Evolutionary conservation across 139 green algal genomes (phyloP), one percentile per base, ranked within the genome.

Genomic region (Chlorella sp.): DNA sequence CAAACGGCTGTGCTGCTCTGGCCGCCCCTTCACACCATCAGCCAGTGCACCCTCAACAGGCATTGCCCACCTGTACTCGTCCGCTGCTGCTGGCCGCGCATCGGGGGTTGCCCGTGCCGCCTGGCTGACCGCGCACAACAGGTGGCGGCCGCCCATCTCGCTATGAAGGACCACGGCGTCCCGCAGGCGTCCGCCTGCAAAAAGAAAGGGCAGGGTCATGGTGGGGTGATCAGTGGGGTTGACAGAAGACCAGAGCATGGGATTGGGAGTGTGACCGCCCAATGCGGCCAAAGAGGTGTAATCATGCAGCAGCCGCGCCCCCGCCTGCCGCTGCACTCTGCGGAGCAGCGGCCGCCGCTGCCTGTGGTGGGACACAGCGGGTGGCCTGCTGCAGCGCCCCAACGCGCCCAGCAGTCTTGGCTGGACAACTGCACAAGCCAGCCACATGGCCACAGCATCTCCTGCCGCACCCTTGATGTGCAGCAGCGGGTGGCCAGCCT

Each of bases 401-500:
- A n/a, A n/a, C n/a, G n/a, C n/a, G n/a, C n/a, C n/a, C n/a, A n/a
- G n/a, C n/a, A n/a, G n/a, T n/a, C n/a, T n/a, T n/a, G n/a, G n/a
- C n/a, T n/a, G n/a, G n/a, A n/a, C n/a, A n/a, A n/a, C n/a, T n/a
- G n/a, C n/a, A n/a, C n/a, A n/a, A n/a, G n/a, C n/a, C n/a, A n/a
- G n/a, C n/a, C n/a, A n/a, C n/a, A n/a, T n/a, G n/a, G n/a, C 44
- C 7, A 17, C 44, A 55, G 11, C 44, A 60, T 18, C 12, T 2
- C 11, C 12, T 60, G 51, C 15, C 51, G 13, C 78, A 72, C 83
- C 87, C 13, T 60, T 62, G 41, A 92, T 92, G 30, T 85, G 78
- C 34, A 94, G 74, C 47, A 95, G 65, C 18, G 90, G 88, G 72
- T 93, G 90, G 16, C 83, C 87, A 7, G 86, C 32, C 74, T 67